Conservation (phyloP, 2,329 filamentous ascomycete genomes). For the Bisporella sp. region DNA sequence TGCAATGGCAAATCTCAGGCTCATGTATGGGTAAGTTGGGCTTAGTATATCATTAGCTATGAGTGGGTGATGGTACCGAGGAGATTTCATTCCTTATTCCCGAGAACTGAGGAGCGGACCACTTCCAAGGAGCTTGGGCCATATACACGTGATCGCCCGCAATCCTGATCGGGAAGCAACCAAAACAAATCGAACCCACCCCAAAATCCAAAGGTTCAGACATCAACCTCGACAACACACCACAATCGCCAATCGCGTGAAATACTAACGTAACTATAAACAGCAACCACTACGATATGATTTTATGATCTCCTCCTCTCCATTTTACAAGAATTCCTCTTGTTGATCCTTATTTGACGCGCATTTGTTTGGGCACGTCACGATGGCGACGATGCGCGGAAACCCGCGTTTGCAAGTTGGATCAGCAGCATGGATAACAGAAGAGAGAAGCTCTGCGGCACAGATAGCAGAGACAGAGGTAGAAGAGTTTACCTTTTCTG, state of each 20-base stretch:
- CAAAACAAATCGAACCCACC: conserved; percentile 5
- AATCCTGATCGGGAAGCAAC: not conserved
- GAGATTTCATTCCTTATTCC: too few relatives aligned
- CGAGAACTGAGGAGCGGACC: too few relatives aligned
- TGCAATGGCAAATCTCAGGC: too few relatives aligned
- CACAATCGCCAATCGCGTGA: too few relatives aligned
- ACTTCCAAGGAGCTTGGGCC: too few relatives aligned
- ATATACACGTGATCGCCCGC: not conserved
- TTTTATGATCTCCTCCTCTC: conserved; percentile 12
- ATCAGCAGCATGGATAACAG: conserved; percentile 75
- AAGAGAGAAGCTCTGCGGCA: conserved; percentile 73
- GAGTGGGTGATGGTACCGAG: too few relatives aligned
- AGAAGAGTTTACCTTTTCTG: conserved; percentile 89
- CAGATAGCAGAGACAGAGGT: conserved; percentile 74
- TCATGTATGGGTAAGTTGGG: too few relatives aligned
- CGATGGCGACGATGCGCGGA: conserved; percentile 28
- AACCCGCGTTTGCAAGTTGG: conserved; percentile 61
- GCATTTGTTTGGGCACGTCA: conserved; percentile 24
- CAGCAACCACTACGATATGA: conserved; percentile 16
- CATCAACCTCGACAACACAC: conserved; percentile 5
- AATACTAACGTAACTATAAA: too few relatives aligned
- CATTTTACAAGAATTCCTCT: conserved; percentile 1
- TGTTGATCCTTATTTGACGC: conserved; percentile 16
- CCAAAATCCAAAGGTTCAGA: conserved; percentile 12
- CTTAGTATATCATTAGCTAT: too few relatives aligned